Base-by-base conservation (phyloP, 2,329 filamentous ascomycete species). In the Penicillium janthinellum region DNA sequence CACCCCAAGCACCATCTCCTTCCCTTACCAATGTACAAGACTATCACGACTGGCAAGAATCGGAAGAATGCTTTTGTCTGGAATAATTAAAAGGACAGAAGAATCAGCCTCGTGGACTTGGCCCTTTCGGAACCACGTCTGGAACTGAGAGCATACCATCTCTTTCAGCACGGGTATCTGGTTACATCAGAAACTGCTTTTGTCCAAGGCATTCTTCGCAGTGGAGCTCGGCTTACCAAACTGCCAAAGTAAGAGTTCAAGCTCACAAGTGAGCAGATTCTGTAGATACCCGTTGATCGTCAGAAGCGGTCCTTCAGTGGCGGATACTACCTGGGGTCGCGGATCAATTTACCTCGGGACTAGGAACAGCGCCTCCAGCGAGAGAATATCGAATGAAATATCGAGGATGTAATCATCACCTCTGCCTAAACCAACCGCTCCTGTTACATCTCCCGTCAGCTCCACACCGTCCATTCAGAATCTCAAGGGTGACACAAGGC, bases 141-240 rank as follows among this genome's bases (percentile, higher is more conserved):
- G 25, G 20, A 17, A 22, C n/a, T 22, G 25, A 63, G 22, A 61
- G 31, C 38, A 34, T 75, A 85, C 90, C 93, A 97, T 97, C 73
- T 94, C 91, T 73, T 95, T 95, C 53, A 97, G 82, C 64, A 93
- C 96, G 0, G 92, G 93, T 60, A 97, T 93, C 81, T 85, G 67
- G 28, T 58, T 62, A 39, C 41, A 48, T 22, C 2, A 47, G 22
- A 28, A 39, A 31, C 8, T 25, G 4, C 14, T 17, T 39, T 17
- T 3, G 20, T 35, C 11, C 35, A 49, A 49, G 52, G 20, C 41
- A 47, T n/a, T 7, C 10, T 45, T 47, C 14, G 5, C 15, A 12
- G 37, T 39, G 45, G 35, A 39, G 57, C 63, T 64, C 58, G 41
- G 71, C 74, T 53, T 70, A 77, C 74, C 61, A 78, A 62, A 61